A percentile compares a stretch with the other conserved stretches of the same genome.
Evolutionary conservation across 192 early-diverging fungal species (phyloP).

Genomic region (Coemansia aciculifera): DNA sequence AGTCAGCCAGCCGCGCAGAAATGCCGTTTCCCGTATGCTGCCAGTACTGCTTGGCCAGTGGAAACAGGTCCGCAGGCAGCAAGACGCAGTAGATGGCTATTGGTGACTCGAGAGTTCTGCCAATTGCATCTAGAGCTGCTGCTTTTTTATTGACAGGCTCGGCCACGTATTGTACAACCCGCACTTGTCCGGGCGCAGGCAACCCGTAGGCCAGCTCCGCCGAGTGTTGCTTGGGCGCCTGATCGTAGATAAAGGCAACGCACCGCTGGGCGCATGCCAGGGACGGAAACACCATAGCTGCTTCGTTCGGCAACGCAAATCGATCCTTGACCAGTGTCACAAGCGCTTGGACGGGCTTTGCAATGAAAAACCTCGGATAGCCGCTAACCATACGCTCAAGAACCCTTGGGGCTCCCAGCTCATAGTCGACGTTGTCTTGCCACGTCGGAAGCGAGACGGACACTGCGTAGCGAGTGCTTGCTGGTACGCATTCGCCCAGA

Average conservation of each 20-base stretch:
- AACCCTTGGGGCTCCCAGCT: conserved; percentile 78
- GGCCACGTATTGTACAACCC: conserved; percentile 39
- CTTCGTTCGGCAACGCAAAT: conserved; percentile 57
- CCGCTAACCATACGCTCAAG: conserved; percentile 73
- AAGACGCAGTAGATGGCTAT: conserved; percentile 68
- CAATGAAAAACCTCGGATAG: conserved; percentile 94
- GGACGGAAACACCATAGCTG: conserved; percentile 76
- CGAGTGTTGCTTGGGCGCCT: conserved; percentile 35
- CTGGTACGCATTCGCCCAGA: conserved; percentile 75
- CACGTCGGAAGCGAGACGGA: conserved; percentile 91
- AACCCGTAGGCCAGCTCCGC: conserved; percentile 1
- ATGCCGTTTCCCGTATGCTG: conserved; percentile 93
- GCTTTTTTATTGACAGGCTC: conserved; percentile 43
- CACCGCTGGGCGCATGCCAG: conserved; percentile 62
- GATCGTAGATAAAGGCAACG: conserved; percentile 40
- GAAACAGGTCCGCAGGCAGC: conserved; percentile 68
- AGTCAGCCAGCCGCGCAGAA: conserved; percentile 82
- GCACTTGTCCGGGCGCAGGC: conserved; percentile 38
- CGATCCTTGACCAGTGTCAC: conserved; percentile 56
- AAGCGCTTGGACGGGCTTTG: conserved; percentile 43
- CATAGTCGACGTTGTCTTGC: conserved; percentile 89
- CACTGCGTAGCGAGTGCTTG: conserved; percentile 75
- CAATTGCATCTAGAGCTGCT: conserved; percentile 43
- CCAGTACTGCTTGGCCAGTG: conserved; percentile 92
- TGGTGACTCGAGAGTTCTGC: conserved; percentile 48